Evolutionary conservation across 2,329 filamentous ascomycete species (phyloP), one percentile per base, ranked within the genome.

Genomic region (Leptodontidium sp.): DNA sequence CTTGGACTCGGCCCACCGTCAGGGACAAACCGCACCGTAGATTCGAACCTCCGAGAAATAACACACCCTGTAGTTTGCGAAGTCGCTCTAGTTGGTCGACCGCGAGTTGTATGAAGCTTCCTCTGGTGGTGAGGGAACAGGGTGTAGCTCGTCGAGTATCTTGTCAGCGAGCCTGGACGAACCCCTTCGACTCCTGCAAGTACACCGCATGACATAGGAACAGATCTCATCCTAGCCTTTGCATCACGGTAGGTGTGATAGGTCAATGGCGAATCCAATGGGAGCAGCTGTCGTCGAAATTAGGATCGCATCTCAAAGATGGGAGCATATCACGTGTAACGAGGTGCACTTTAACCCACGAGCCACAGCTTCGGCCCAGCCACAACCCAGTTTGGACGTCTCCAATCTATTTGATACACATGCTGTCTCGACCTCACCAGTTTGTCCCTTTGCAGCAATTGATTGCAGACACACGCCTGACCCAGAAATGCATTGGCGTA

Each of bases 361-460:
- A 43, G 38, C 38, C 55, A 40, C 55, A 59, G 11, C 55, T 26
- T n/a, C 7, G 21, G 15, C 35, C 17, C n/a, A 62, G 43, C 43
- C 43, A 62, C 43, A 64, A 47, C 61, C 26, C 35, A 64, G 43
- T 32, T 8, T 52, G 29, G 61, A 52, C 47, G 61, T 63, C 59
- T 49, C 50, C 53, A 67, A 70, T 71, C 59, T 72, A 73, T 65
- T 61, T 73, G 71, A 73, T 68, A 74, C 72, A 67, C 53, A 17
- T 53, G 43, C 38, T 57, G 69, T 69, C 63, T 71, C 52, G 59
- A 38, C 35, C 32, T 21, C 17, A 45, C 52, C 59, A 65, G 32
- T 53, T 55, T 24, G 45, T 47, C 38, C 24, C 38, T 52, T 65
- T 35, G 21, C 57, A 61, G 40, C 55, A 65, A 21, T 57, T 9